Percentiles rank a stretch among this genome's conserved stretches.
Evolutionary conservation across 1,284 basidiomycete species (phyloP).

Genomic region (Cutaneotrichosporon arboriforme): DNA sequence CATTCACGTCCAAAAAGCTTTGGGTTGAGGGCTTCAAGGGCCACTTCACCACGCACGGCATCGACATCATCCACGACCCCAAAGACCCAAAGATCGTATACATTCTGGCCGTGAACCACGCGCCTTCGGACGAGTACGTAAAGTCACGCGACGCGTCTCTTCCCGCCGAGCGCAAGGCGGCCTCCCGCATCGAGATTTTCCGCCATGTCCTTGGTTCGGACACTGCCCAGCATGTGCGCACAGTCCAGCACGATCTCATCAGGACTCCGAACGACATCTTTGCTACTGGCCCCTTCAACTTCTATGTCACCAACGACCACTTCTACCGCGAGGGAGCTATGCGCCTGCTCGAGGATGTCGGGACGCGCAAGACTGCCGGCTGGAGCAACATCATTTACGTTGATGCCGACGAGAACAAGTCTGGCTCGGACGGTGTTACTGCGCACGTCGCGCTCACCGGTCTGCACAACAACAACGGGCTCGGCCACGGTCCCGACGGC

Average conservation of each 20-base stretch:
- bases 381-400: conserved; percentile 21
- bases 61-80: conserved; percentile 29
- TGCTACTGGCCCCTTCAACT: conserved; percentile 18
- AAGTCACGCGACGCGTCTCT: conserved; percentile 4
- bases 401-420: conserved; percentile 5
- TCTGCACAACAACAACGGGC: conserved; percentile 36
- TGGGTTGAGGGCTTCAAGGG: conserved; percentile 17
- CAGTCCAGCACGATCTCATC: conserved; percentile 24
- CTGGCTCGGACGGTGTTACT: conserved; percentile 6
- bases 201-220: conserved; percentile 17
- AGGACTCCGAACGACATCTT: conserved; percentile 32
- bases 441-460: conserved; percentile 19
- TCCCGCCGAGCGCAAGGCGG: conserved; percentile 7
- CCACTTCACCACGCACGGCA: conserved; percentile 33
- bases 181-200: conserved; percentile 34
- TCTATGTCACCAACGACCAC: conserved; percentile 39
- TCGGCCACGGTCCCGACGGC: conserved; percentile 23
- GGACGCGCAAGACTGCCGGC: conserved; percentile 10
- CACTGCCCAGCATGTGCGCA: conserved; percentile 20
- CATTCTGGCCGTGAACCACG: conserved; percentile 37
- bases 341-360: conserved; percentile 26
- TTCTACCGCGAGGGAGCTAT: conserved; percentile 21
- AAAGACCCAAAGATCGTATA: conserved; percentile 16
- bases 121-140: conserved; percentile 4
- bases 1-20: conserved; percentile 18